Evolutionary conservation across 768 basidiomycete species (phyloP).

Genomic region (Kwoniella dejecticola): DNA sequence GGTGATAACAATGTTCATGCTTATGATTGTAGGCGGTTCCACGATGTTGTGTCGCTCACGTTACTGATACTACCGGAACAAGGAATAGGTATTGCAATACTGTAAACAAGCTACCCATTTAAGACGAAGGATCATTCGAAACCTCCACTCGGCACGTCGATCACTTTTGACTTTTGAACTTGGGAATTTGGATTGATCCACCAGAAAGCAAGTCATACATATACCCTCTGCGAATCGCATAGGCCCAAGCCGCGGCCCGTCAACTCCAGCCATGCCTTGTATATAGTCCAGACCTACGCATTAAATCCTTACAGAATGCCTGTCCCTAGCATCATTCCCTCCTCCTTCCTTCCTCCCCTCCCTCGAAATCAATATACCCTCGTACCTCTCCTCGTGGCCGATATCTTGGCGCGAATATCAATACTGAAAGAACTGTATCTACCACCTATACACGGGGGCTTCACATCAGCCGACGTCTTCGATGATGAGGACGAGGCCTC

Average conservation of each 20-base stretch:
- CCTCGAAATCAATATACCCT: constrained; percentile 44
- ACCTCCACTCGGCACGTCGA: constrained; percentile 15
- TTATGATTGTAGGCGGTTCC: constrained; percentile 10
- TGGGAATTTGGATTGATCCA: too few relatives aligned
- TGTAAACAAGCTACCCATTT: neutral
- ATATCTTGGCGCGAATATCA: constrained; percentile 38
- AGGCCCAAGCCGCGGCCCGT: neutral
- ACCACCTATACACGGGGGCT: constrained; percentile 49
- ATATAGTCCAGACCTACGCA: neutral
- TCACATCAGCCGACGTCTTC: constrained; percentile 21
- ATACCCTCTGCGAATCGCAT: too few relatives aligned
- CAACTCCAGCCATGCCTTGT: too few relatives aligned
- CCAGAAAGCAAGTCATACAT: too few relatives aligned
- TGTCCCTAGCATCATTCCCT: constrained; percentile 34
- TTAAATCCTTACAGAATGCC: neutral
- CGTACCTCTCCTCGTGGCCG: constrained; percentile 25
- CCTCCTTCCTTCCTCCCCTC: constrained; percentile 46
- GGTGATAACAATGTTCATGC: neutral
- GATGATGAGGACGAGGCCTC: constrained; percentile 18
- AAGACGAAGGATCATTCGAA: neutral
- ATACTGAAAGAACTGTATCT: constrained; percentile 44
- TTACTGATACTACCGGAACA: neutral
- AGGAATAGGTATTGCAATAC: neutral
- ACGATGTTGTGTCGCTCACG: constrained; percentile 4
- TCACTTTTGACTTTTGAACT: neutral